Percentiles rank a stretch among this genome's conserved stretches.
These are phyloP conservation scores for Neurospora sp. DNA, from an alignment of 495 filamentous ascomycete species.

Conservation along the genomic window DNA sequence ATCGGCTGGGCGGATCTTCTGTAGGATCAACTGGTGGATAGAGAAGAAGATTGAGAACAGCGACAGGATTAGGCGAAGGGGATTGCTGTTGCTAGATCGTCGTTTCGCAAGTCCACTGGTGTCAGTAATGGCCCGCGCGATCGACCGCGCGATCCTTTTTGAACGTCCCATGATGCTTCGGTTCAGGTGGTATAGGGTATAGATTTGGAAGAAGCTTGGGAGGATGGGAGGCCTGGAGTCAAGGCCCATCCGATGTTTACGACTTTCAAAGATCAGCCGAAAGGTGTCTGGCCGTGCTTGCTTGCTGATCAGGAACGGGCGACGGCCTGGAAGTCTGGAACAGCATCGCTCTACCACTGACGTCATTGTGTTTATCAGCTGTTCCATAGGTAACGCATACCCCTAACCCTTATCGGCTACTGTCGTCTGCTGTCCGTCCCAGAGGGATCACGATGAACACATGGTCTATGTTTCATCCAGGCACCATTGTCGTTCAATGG, in stretches of 20 bases:
- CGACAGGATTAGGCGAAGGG: conserved; percentile 14
- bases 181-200: background rate
- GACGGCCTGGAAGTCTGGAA: too few species aligned
- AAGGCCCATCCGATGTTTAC: background rate
- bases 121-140: conserved; percentile 28
- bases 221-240: too few species aligned
- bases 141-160: conserved; percentile 20
- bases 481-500: too few species aligned
- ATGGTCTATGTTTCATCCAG: too few species aligned
- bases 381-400: too few species aligned
- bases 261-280: background rate
- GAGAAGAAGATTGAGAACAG: conserved; percentile 28
- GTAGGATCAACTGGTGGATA: conserved; percentile 27
- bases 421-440: too few species aligned
- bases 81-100: conserved; percentile 1
- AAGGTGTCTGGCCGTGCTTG: background rate
- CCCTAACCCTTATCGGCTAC: too few species aligned
- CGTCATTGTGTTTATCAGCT: too few species aligned
- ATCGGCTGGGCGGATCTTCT: conserved; percentile 27
- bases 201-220: background rate
- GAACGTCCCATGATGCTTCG: conserved; percentile 16
- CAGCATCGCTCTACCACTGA: too few species aligned
- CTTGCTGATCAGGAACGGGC: background rate
- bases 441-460: too few species aligned
- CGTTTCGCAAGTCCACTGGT: conserved; percentile 9